Conservation (phyloP, 2,329 filamentous ascomycete genomes). For the Plenodomus lindquistii region DNA sequence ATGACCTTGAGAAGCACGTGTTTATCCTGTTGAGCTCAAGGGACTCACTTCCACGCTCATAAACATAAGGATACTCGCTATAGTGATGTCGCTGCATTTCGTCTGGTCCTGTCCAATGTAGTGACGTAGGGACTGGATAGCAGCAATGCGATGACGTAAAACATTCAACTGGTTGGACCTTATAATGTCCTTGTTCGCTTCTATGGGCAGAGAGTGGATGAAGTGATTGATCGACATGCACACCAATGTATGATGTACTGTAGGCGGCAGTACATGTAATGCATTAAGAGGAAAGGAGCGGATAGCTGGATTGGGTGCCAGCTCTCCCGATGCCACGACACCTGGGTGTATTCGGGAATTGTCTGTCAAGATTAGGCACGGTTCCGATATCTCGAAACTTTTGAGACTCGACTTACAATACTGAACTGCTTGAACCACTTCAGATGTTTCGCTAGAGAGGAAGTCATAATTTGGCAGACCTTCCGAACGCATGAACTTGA, state of each 20-base stretch:
- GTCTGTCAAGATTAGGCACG: conserved; percentile 18
- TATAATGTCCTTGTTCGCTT: conserved; percentile 8
- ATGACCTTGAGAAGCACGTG: background rate
- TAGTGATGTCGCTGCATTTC: conserved; percentile 27
- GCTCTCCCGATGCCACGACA: conserved; percentile 10
- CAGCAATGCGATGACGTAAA: conserved; percentile 33
- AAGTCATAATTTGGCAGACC: conserved; percentile 26
- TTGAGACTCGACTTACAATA: conserved; percentile 26
- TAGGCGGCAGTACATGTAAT: conserved; percentile 33
- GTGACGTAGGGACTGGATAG: conserved; percentile 29
- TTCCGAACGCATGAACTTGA: conserved; percentile 19
- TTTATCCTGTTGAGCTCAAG: background rate
- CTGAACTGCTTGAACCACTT: conserved; percentile 36
- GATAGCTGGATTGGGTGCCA: conserved; percentile 34
- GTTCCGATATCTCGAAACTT: background rate
- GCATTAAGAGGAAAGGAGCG: conserved; percentile 28
- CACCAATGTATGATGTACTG: conserved; percentile 34
- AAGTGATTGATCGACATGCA: conserved; percentile 32
- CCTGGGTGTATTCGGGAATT: conserved; percentile 31
- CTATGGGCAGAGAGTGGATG: conserved; percentile 19
- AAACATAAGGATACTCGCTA: conserved; percentile 35
- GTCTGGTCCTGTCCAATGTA: conserved; percentile 30
- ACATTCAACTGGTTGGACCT: conserved; percentile 23
- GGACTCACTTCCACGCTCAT: conserved; percentile 30
- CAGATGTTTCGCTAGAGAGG: conserved; percentile 28